Base-by-base conservation (phyloP, 2,329 filamentous ascomycete genomes). In the Zymoseptoria crescenta region DNA sequence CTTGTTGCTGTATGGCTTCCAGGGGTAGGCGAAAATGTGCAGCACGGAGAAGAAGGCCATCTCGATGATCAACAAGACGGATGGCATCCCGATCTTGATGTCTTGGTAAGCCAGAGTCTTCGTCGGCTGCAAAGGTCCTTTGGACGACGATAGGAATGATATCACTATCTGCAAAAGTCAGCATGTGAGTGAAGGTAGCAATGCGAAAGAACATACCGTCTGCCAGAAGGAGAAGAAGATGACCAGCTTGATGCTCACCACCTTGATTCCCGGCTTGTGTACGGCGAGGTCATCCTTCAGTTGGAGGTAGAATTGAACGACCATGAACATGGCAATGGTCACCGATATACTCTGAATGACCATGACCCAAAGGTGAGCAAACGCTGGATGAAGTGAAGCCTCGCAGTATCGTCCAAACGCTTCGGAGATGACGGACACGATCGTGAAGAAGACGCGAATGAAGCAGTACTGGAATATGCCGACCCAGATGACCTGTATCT, bases 221-320 rank as follows among this genome's bases (percentile, higher is more conserved):
- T 96, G 91, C 91, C 91, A 96, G 74, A 95, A 95, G 41, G 87
- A 91, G 65, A 96, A 81, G 78, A 96, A 96, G 69, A 96, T 91
- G 69, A 95, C 90, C 28, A 95, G 81, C 74, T 96, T 96, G 75
- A 96, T 94, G 68, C 89, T 88, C 20, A 91, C 71, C 27, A 96
- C 85, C 74, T 96, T 96, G 64, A 93, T 74, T 65, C 93, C 87
- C 0, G 90, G 88, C 19, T 77, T 80, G 70, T 95, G 83, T 56
- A 86, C 81, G 7, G 81, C 79, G 27, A 96, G 80, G 59, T 89
- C 83, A 0, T 80, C 75, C 63, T 84, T 85, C 52, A 94, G 79
- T 73, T 95, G 89, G 29, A 88, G 73, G 73, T 96, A 96, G 73
- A 94, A 94, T 68, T 96, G 90, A 63, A 95, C 86, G 50, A 96